Evolutionary conservation across 1,284 basidiomycete species (phyloP), one percentile per base, ranked within the genome.

Genomic region (Caloboletus inedulis): DNA sequence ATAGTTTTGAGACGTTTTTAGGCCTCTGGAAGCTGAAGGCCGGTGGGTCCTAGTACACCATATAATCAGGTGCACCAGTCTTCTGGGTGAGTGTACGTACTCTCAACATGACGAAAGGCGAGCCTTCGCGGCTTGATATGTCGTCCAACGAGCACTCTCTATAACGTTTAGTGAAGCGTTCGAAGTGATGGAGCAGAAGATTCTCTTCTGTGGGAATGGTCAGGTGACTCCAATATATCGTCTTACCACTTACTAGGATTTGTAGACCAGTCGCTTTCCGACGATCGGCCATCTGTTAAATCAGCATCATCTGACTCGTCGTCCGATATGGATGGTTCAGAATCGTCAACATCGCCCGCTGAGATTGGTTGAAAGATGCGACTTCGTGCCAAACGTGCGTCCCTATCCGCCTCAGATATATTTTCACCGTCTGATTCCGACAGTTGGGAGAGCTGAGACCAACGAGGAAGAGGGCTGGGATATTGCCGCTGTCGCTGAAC

Each of bases 221-320:
- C 18, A 65, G 54, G 19, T 31, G 3, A 34, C 16, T 48, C 4
- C 16, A 18, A 37, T 19, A 21, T n/a, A 43, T 31, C 13, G 9
- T 8, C 8, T 21, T n/a, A 29, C 4, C 44, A 55, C 66, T 43
- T 41, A 70, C 70, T 52, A 33, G 55, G 67, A 48, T 65, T 54
- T 34, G 80, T 74, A 25, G 78, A 77, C 77, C 78, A 77, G 36
- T 82, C 80, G 59, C 80, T 83, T 39, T 80, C 78, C 12, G 76
- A 78, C 7, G 74, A 77, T 53, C 72, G 73, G 21, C 63, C 68
- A 42, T 84, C 83, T 3, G 81, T 85, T 39, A 85, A 59, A 61
- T 85, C 85, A 31, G 78, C 82, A 59, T 87, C 73, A 61, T 91
- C 89, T 2, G 89, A 91, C 67, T 91, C 89, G 58, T 91, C 89